These are phyloP conservation scores for Beauveria sp. DNA, from an alignment of 2,329 filamentous ascomycete genomes.

Conservation along the genomic window DNA sequence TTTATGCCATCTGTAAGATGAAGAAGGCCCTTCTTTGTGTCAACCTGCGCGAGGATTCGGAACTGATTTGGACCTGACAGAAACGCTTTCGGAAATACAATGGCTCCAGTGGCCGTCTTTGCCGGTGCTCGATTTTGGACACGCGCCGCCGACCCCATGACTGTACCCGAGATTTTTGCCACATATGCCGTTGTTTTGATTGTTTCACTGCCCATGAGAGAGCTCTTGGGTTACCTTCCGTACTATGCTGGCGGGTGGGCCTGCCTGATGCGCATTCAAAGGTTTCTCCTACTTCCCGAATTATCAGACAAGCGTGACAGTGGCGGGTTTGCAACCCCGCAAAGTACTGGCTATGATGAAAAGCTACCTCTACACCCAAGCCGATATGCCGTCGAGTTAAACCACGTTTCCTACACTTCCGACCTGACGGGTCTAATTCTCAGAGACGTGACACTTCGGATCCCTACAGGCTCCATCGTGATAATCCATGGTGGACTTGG, in stretches of 20 bases:
- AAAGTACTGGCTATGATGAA: background rate
- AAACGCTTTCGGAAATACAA: background rate
- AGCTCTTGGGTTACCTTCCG: background rate
- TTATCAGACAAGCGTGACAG: background rate
- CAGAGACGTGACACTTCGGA: background rate
- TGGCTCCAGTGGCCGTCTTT: slow-evolving; percentile 2
- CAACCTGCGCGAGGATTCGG: background rate
- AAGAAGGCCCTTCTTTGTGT: background rate
- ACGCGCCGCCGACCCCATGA: background rate
- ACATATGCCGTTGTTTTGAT: background rate
- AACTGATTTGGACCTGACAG: background rate
- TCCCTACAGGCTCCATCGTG: slow-evolving; percentile 19
- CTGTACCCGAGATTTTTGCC: background rate
- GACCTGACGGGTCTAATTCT: background rate
- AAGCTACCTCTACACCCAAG: background rate
- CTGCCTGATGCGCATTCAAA: slow-evolving; percentile 2
- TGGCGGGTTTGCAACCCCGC: background rate
- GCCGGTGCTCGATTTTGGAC: slow-evolving; percentile 8
- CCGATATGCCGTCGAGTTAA: background rate
- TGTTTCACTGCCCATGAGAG: background rate
- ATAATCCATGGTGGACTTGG: slow-evolving; percentile 25
- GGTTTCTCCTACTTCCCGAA: background rate
- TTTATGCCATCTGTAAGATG: background rate
- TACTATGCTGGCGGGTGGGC: slow-evolving; percentile 1
- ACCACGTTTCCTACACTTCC: background rate